Base-by-base conservation (phyloP, 2,329 filamentous ascomycete genomes). In the Daldinia eschscholtzii region DNA sequence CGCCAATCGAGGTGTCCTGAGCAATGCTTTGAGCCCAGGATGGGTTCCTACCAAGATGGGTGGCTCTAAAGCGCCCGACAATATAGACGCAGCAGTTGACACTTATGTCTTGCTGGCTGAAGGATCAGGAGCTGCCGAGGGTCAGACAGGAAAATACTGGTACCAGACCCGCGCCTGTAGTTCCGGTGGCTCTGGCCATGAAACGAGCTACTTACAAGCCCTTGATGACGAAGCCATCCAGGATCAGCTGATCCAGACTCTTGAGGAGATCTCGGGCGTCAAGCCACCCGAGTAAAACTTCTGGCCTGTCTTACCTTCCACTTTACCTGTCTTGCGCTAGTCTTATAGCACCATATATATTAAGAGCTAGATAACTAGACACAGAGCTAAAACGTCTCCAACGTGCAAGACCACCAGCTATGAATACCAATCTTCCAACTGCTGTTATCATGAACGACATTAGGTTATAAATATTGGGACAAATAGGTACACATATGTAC, bases 21-120 rank as follows among this genome's bases (percentile, higher is more conserved):
- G 82, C 37, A 85, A 84, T 48, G 79, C 82, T 0, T 78, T 86
- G 55, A 82, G 86, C 73, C 86, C 86, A 0, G 86, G 86, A 1
- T 88, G 85, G 86, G 83, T 87, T 41, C 77, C 83, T 9, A 87
- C 85, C 0, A 87, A 87, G 76, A 86, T 87, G 83, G 85, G 85
- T 7, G 87, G 83, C 2, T 68, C 64, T 10, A 76, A 77, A 30
- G 87, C 87, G 0, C 77, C 84, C 0, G 86, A 82, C 0, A 81
- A 81, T 18, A 76, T 84, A n/a, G 79, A 85, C 37, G 80, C 80
- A 18, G 64, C 65, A n/a, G 50, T 68, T n/a, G 61, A 70, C 30
- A 70, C 61, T 13, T 68, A 70, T 20, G 68, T 68, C 26, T 37
- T 70, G 23, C 61, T 70, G 1, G 58, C 65, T 1, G 68, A 70